phyloP scores from a whole-genome alignment of 2,329 filamentous ascomycete genomes.

The Drechslerella dactyloides region DNA sequence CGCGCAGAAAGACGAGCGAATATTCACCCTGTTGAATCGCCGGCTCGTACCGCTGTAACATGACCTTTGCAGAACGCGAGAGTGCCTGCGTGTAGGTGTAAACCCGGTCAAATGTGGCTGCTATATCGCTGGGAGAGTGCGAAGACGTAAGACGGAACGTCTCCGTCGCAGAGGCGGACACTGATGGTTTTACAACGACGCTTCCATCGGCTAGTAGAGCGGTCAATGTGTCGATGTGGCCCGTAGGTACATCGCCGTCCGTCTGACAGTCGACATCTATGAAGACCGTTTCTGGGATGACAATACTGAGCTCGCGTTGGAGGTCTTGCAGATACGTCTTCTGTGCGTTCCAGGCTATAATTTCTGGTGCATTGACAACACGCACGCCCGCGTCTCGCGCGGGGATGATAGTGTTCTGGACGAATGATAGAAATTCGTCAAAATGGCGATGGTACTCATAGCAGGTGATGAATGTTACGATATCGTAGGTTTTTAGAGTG shows the following conservation, averaged over 20 bases:
- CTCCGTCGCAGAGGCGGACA: slow-evolving; percentile 28
- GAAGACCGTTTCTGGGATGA: slow-evolving; percentile 23
- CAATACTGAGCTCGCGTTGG: slow-evolving; percentile 1
- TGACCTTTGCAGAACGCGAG: slow-evolving; percentile 12
- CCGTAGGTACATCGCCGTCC: too few relatives aligned
- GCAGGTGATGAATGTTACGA: slow-evolving; percentile 20
- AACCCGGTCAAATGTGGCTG: slow-evolving; percentile 3
- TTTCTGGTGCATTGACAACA: slow-evolving; percentile 13
- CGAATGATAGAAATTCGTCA: slow-evolving; percentile 11
- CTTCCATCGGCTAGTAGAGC: too few relatives aligned
- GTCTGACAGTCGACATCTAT: slow-evolving; percentile 6
- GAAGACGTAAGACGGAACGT: slow-evolving; percentile 13
- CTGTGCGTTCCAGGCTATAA: slow-evolving; percentile 30
- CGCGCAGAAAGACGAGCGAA: slow-evolving; percentile 26
- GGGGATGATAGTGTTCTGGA: slow-evolving; percentile 10
- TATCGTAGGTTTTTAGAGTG: slow-evolving; percentile 15
- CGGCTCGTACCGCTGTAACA: slow-evolving; percentile 27
- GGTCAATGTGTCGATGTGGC: not conserved
- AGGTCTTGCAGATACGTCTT: slow-evolving; percentile 30
- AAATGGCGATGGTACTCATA: slow-evolving; percentile 28
- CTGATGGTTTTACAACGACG: slow-evolving; percentile 31
- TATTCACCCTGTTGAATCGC: slow-evolving; percentile 28
- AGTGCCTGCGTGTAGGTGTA: slow-evolving; percentile 16
- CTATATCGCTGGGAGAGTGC: too few relatives aligned
- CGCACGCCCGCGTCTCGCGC: slow-evolving; percentile 4